phyloP scores from a whole-genome alignment of 176 grass and related monocot genomes.

The Tuctoria greenei region DNA sequence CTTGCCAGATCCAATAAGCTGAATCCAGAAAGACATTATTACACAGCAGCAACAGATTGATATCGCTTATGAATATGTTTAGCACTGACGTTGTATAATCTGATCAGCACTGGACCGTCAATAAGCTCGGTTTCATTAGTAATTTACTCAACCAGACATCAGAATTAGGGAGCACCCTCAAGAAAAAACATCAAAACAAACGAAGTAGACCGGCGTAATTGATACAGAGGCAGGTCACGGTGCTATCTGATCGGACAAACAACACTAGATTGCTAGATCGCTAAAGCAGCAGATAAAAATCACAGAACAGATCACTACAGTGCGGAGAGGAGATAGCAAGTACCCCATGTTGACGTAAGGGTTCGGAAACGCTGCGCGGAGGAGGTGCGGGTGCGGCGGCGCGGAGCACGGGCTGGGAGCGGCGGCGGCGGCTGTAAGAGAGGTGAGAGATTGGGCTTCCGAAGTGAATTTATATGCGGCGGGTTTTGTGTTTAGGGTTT shows the following conservation, averaged over 20 bases:
- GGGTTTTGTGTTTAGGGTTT: slow-evolving; percentile 41
- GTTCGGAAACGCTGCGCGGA: slow-evolving; percentile 16
- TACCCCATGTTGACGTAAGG: slow-evolving; percentile 52
- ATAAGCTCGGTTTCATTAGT: slow-evolving; percentile 35
- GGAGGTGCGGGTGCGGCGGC: neutral
- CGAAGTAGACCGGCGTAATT: neutral
- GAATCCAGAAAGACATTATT: slow-evolving; percentile 11
- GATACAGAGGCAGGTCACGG: neutral
- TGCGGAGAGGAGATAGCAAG: neutral
- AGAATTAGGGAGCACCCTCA: neutral
- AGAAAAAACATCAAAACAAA: neutral
- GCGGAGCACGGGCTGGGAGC: slow-evolving; percentile 14
- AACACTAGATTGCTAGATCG: neutral
- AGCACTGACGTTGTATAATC: slow-evolving; percentile 44
- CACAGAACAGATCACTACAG: neutral
- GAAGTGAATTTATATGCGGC: slow-evolving; percentile 25
- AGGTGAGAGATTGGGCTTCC: neutral
- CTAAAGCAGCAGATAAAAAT: neutral
- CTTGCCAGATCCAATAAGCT: slow-evolving; percentile 33
- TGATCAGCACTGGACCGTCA: slow-evolving; percentile 65
- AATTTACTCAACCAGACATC: neutral
- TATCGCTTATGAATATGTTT: slow-evolving; percentile 65
- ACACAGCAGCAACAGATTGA: slow-evolving; percentile 43
- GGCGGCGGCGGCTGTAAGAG: slow-evolving; percentile 39
- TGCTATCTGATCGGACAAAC: neutral